phyloP scores from a whole-genome alignment of 2,329 filamentous ascomycete species.

The Ophiocordyceps camponoti-leonardi region DNA sequence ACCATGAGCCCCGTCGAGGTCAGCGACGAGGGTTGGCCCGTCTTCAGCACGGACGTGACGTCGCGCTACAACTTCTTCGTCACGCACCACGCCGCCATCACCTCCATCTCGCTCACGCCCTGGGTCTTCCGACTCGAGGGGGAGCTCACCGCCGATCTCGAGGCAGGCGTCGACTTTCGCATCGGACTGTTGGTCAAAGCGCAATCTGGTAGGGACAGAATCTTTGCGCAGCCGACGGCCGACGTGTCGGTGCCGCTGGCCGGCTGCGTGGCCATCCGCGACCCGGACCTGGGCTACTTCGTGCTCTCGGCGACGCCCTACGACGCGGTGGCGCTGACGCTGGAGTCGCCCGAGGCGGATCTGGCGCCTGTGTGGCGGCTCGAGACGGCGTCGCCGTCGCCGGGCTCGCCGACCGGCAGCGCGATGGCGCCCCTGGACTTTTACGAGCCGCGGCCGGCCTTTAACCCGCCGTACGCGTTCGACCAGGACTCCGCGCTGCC shows the following conservation, averaged over 20 bases:
- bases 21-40: slow-evolving; percentile 40
- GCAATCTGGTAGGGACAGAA: slow-evolving; percentile 37
- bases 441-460: slow-evolving; percentile 48
- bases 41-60: slow-evolving; percentile 42
- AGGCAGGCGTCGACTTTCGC: slow-evolving; percentile 43
- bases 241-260: slow-evolving; percentile 31
- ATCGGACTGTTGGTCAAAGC: slow-evolving; percentile 42
- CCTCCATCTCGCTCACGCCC: slow-evolving; percentile 38
- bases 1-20: slow-evolving; percentile 37
- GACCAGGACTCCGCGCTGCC: slow-evolving; percentile 39
- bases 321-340: slow-evolving; percentile 39
- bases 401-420: slow-evolving; percentile 23
- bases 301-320: slow-evolving; percentile 41
- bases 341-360: slow-evolving; percentile 39
- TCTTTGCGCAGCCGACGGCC: slow-evolving; percentile 34
- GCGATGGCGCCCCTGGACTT: slow-evolving; percentile 27
- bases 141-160: slow-evolving; percentile 37
- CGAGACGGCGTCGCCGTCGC: slow-evolving; percentile 24
- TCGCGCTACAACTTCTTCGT: slow-evolving; percentile 48
- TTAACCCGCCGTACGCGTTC: slow-evolving; percentile 44
- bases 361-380: slow-evolving; percentile 21
- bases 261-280: slow-evolving; percentile 34
- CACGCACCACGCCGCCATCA: slow-evolving; percentile 43
- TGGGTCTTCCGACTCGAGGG: slow-evolving; percentile 49
- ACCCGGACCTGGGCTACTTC: slow-evolving; percentile 48